Evolutionary conservation across 108 stramenopile genomes (phyloP).

Genomic region (Discostella pseudostelligera): DNA sequence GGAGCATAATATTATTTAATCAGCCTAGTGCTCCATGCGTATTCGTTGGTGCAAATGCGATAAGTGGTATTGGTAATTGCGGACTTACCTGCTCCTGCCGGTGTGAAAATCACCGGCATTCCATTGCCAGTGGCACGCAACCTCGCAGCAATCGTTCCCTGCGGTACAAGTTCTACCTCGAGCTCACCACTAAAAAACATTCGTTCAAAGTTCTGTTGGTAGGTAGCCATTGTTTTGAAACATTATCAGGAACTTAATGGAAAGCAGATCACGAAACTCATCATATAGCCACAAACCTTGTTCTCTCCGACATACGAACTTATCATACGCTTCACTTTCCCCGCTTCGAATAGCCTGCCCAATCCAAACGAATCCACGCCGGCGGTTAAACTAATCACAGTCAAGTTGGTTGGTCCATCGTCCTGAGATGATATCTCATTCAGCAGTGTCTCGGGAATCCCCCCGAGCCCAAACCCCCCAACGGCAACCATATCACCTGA

Average conservation of each 20-base stretch:
- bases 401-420: slow-evolving; percentile 60
- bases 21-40: not conserved
- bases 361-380: slow-evolving; percentile 82
- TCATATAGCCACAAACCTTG: slow-evolving; percentile 37
- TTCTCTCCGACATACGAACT: slow-evolving; percentile 92
- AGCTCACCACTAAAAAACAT: slow-evolving; percentile 83
- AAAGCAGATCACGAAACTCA: not conserved
- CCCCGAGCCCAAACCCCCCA: slow-evolving; percentile 76
- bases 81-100: slow-evolving; percentile 79
- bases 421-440: slow-evolving; percentile 40
- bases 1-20: not conserved
- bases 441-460: slow-evolving; percentile 76
- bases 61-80: too few species aligned
- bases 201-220: slow-evolving; percentile 67
- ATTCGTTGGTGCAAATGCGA: too few species aligned
- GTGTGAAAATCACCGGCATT: slow-evolving; percentile 92
- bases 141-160: slow-evolving; percentile 88
- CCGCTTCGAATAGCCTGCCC: slow-evolving; percentile 74
- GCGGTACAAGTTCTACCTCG: slow-evolving; percentile 88
- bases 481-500: slow-evolving; percentile 47
- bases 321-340: slow-evolving; percentile 86
- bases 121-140: slow-evolving; percentile 86
- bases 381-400: slow-evolving; percentile 81
- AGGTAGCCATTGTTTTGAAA: too few species aligned
- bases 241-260: too few species aligned